A percentile compares a stretch with the other conserved stretches of the same genome.
phyloP scores from a whole-genome alignment of 352 stramenopile genomes.

The Peronospora belbahrii region DNA sequence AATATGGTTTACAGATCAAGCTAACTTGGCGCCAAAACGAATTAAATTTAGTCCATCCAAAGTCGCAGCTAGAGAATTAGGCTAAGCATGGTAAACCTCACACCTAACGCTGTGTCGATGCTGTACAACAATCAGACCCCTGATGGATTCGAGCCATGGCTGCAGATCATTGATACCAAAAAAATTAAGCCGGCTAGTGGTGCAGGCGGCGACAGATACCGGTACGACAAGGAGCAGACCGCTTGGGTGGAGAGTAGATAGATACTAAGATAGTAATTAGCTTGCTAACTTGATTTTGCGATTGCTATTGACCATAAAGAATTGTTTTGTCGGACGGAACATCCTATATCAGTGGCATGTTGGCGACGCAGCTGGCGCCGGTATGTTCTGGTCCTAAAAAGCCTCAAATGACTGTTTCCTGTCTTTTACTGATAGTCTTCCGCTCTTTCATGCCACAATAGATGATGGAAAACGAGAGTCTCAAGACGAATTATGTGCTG shows the following conservation, averaged over 20 bases:
- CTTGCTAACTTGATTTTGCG: constrained; percentile 3
- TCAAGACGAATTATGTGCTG: constrained; percentile 80
- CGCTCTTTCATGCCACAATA: constrained; percentile 6
- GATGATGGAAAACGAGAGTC: constrained; percentile 76
- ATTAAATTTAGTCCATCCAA: not conserved
- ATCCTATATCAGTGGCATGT: constrained; percentile 83
- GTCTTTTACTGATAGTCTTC: not conserved
- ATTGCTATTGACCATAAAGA: constrained; percentile 15
- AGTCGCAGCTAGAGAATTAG: no score
- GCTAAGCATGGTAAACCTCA: constrained; percentile 77
- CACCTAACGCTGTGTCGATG: constrained; percentile 74
- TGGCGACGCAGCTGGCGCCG: constrained; percentile 70
- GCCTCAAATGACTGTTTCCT: not conserved
- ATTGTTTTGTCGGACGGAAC: constrained; percentile 76
- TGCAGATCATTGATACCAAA: constrained; percentile 85
- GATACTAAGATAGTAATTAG: no score
- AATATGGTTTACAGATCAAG: not conserved
- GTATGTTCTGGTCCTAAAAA: constrained; percentile 27
- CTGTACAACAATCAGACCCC: constrained; percentile 80
- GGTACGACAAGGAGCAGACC: constrained; percentile 13
- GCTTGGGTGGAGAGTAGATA: constrained; percentile 1
- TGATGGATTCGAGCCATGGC: constrained; percentile 81
- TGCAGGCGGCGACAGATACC: constrained; percentile 67
- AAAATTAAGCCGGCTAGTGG: constrained; percentile 81
- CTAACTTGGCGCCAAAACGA: constrained; percentile 21